Evolutionary conservation across 1,284 basidiomycete species (phyloP).

Genomic region (Salmacisia buchloeana): DNA sequence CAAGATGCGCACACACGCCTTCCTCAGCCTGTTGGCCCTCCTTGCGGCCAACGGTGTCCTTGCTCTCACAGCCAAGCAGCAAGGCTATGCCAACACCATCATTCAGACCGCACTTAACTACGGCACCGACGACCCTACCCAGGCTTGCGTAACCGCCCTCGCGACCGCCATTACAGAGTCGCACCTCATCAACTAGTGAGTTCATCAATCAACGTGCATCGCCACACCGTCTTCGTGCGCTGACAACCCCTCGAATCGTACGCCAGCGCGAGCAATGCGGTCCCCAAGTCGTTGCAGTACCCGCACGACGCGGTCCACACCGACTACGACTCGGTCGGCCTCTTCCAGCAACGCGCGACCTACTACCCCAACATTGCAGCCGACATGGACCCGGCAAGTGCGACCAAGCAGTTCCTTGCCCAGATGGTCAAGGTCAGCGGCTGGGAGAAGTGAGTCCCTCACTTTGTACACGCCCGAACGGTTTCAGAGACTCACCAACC

Average conservation of each 20-base stretch:
- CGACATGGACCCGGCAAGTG: neutral
- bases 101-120: neutral
- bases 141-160: neutral
- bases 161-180: neutral
- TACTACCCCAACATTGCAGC: neutral
- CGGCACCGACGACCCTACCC: neutral
- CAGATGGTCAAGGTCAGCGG: neutral
- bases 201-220: too few species aligned
- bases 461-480: neutral
- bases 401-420: neutral
- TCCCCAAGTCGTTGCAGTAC: neutral
- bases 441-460: neutral
- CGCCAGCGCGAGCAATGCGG: neutral
- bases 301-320: neutral
- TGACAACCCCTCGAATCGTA: too few species aligned
- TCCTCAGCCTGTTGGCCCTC: neutral
- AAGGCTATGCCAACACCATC: neutral
- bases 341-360: neutral
- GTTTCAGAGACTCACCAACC: too few species aligned
- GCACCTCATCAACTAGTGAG: neutral
- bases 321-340: neutral
- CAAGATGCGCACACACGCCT: too few species aligned
- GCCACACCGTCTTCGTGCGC: too few species aligned
- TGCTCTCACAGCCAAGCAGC: neutral
- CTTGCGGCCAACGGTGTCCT: neutral